These are phyloP conservation scores for Hypoxylon cercidicola DNA, from an alignment of 495 filamentous ascomycete species.

Conservation along the genomic window DNA sequence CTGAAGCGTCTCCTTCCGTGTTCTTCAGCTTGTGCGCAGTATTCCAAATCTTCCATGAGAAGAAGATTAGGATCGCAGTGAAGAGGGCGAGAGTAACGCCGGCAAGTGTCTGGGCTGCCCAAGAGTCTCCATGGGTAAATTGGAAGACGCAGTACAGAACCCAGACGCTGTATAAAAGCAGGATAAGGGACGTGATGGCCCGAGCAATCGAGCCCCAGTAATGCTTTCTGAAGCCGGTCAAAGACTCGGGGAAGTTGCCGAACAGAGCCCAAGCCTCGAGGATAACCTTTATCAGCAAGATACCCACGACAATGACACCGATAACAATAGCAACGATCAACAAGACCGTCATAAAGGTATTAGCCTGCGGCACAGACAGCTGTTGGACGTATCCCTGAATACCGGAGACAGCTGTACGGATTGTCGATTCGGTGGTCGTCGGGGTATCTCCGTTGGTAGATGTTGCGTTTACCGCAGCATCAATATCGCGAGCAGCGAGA, in stretches of 20 bases:
- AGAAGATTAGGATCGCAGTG: slow-evolving; percentile 79
- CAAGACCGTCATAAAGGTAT: slow-evolving; percentile 96
- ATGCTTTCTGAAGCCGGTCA: slow-evolving; percentile 88
- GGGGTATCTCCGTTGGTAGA: slow-evolving; percentile 47
- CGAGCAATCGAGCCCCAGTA: slow-evolving; percentile 93
- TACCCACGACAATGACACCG: slow-evolving; percentile 83
- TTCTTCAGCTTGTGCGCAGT: slow-evolving; percentile 79
- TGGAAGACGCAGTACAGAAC: slow-evolving; percentile 96
- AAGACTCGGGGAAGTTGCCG: slow-evolving; percentile 82
- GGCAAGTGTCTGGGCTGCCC: slow-evolving; percentile 90
- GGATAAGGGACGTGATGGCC: slow-evolving; percentile 88
- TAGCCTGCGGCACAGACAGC: slow-evolving; percentile 82
- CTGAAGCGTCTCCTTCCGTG: slow-evolving; percentile 75
- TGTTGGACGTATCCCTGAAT: slow-evolving; percentile 81
- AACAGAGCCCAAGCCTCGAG: slow-evolving; percentile 93
- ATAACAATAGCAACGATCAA: slow-evolving; percentile 89
- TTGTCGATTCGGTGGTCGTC: slow-evolving; percentile 33
- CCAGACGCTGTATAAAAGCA: slow-evolving; percentile 95
- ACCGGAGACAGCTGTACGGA: slow-evolving; percentile 65
- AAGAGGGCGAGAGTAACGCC: slow-evolving; percentile 83
- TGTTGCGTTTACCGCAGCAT: slow-evolving; percentile 62
- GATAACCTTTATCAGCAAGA: slow-evolving; percentile 90
- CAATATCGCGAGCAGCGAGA: slow-evolving; percentile 61
- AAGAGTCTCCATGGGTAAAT: slow-evolving; percentile 92
- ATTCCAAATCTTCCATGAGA: slow-evolving; percentile 82